Percentiles rank a stretch among this genome's conserved stretches.
phyloP scores from a whole-genome alignment of 2,329 filamentous ascomycete genomes.

The Nigrograna mackinnonii region DNA sequence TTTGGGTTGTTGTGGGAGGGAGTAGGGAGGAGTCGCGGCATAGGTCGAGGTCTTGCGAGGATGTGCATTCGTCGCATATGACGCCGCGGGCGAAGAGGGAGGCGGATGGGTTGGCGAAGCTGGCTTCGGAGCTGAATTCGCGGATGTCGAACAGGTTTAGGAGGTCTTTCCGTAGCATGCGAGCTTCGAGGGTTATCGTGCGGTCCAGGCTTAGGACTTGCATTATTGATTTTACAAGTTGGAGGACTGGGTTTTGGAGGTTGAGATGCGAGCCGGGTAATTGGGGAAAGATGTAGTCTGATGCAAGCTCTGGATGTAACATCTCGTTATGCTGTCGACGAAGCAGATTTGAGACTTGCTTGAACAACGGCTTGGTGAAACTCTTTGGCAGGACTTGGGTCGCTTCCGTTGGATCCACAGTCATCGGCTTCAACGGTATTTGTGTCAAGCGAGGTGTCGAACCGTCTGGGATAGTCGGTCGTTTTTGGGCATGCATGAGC shows the following conservation, averaged over 20 bases:
- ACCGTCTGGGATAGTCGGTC: slow-evolving; percentile 54
- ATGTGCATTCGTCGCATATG: slow-evolving; percentile 88
- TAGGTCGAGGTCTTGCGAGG: slow-evolving; percentile 85
- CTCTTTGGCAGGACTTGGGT: slow-evolving; percentile 73
- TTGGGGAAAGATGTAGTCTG: slow-evolving; percentile 82
- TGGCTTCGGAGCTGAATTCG: slow-evolving; percentile 88
- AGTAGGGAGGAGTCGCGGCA: slow-evolving; percentile 87
- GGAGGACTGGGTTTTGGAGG: slow-evolving; percentile 73
- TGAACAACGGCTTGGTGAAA: slow-evolving; percentile 89
- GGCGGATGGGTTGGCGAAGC: slow-evolving; percentile 83
- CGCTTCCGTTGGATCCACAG: slow-evolving; percentile 60
- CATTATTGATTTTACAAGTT: slow-evolving; percentile 91
- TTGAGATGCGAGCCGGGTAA: slow-evolving; percentile 73
- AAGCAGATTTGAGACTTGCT: slow-evolving; percentile 81
- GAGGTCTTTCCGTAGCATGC: slow-evolving; percentile 85
- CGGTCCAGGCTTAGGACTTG: slow-evolving; percentile 91
- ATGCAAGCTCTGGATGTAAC: slow-evolving; percentile 82
- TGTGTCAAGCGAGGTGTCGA: slow-evolving; percentile 62
- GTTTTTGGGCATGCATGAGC: slow-evolving; percentile 87
- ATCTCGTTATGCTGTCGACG: slow-evolving; percentile 85
- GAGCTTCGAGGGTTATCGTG: slow-evolving; percentile 84
- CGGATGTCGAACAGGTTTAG: slow-evolving; percentile 89
- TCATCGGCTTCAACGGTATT: slow-evolving; percentile 59
- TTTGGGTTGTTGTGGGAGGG: slow-evolving; percentile 55
- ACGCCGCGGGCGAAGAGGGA: slow-evolving; percentile 74